Evolutionary conservation across 345 rosid species (phyloP).

Genomic region (Ailanthus altissimus): DNA sequence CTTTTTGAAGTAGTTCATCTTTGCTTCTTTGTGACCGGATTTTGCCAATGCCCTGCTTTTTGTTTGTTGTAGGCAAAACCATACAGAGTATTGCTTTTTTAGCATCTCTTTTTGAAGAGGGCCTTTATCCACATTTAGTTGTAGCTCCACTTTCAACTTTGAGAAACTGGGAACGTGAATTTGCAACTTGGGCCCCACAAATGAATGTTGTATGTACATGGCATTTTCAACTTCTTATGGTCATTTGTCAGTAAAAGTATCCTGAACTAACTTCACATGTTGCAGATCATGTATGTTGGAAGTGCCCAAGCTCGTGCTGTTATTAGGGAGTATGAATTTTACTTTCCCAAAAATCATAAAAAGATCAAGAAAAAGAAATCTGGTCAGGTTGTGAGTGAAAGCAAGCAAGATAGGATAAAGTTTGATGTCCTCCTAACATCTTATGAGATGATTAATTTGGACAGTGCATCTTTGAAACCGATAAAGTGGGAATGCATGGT

Average conservation of each 20-base stretch:
- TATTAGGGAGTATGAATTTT: conserved; percentile 93
- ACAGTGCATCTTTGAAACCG: conserved; percentile 75
- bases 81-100: conserved; percentile 98
- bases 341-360: conserved; percentile 67
- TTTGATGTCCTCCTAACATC: conserved; percentile 98
- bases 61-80: conserved; percentile 75
- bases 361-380: conserved; percentile 91
- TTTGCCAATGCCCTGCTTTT: conserved; percentile 17
- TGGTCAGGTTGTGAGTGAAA: conserved; percentile 72
- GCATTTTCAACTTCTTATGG: conserved; percentile 4
- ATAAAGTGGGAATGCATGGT: conserved; percentile 99
- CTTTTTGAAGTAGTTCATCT: conserved; percentile 10
- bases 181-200: conserved; percentile 98
- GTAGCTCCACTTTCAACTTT: conserved; percentile 98
- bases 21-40: conserved; percentile 12
- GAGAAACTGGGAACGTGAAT: conserved; percentile 98
- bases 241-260: background rate
- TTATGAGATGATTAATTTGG: conserved; percentile 96
- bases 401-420: conserved; percentile 93
- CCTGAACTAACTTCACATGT: conserved; percentile 22
- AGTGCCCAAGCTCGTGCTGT: conserved; percentile 80
- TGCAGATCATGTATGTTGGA: conserved; percentile 95
- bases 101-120: conserved; percentile 85
- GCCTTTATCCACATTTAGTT: conserved; percentile 75
- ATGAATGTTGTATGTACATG: conserved; percentile 87